Conservation (phyloP, 2,329 filamentous ascomycete species). For the Sporothrix euskadiensis region DNA sequence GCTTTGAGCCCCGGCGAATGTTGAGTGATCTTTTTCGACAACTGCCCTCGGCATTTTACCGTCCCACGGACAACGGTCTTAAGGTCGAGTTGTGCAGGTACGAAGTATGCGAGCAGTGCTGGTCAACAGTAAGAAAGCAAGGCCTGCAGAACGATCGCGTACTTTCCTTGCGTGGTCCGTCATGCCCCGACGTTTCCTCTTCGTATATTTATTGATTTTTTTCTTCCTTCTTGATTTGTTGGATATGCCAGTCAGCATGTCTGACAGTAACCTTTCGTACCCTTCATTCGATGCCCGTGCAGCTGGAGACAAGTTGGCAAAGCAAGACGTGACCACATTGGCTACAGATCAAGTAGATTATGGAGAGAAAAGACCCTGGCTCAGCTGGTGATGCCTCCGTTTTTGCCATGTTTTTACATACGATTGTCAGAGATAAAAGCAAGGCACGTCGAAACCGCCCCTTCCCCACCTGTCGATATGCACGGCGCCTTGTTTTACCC, state of each 20-base stretch:
- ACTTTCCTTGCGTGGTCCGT: background rate
- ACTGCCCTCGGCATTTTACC: background rate
- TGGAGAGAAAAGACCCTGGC: background rate
- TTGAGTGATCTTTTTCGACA: background rate
- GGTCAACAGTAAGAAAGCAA: background rate
- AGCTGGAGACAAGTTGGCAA: background rate
- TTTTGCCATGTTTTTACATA: background rate
- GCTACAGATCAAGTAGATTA: background rate
- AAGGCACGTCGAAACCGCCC: background rate
- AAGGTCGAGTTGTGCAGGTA: slow-evolving; percentile 6
- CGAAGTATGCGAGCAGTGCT: background rate
- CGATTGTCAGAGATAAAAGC: background rate
- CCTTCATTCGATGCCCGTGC: background rate
- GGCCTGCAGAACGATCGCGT: background rate
- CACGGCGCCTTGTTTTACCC: background rate
- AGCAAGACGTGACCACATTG: background rate
- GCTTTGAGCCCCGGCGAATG: background rate
- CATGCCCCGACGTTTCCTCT: background rate
- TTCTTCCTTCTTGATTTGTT: background rate
- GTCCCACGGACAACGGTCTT: background rate
- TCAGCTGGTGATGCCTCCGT: background rate
- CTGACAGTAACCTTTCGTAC: background rate
- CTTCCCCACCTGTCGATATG: background rate
- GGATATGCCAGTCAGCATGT: background rate
- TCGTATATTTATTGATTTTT: background rate